Evolutionary conservation across 2,329 filamentous ascomycete genomes (phyloP), one percentile per base, ranked within the genome.

Genomic region (Trichoderma sp.): DNA sequence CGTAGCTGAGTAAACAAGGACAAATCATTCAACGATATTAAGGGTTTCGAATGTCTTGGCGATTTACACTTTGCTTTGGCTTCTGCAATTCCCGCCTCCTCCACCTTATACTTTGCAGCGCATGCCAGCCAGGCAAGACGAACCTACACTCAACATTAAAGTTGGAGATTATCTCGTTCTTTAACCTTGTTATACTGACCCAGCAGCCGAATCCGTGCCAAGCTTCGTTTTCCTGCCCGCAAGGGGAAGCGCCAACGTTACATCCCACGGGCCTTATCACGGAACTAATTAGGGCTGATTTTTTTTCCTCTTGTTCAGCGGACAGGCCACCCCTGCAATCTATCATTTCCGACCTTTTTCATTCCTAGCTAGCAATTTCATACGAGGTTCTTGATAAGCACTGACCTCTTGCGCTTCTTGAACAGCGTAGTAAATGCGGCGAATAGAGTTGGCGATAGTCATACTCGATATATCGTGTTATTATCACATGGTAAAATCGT

Each of bases 161-260:
- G 53, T 58, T 66, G 37, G 5, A 58, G 53, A 66, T 58, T 57
- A 31, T 58, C 63, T 66, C 53, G 19, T 40, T 40, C 55, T 21
- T 21, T 16, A 40, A 53, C 33, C 52, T 33, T 29, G 58, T 58
- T 29, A 29, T 29, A 29, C 57, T 66, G 11, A 58, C 43, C 37
- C 49, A 65, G 52, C 62, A 65, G 53, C 35, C 53, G 53, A 47
- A 66, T 49, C 53, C 53, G 53, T 49, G 5, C 29, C 47, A 24
- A n/a, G 21, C 19, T n/a, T 43, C 40, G 27, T 43, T n/a, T 27
- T 16, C 14, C 5, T 43, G 6, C 40, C 16, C 19, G 16, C 11
- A 49, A 24, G 47, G 47, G 47, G 47, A 49, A 37, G 21, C 11
- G 37, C n/a, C 27, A n/a, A 19, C 33, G 31, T 40, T 49, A 24